Evolutionary conservation across 495 filamentous ascomycete species (phyloP), one percentile per base, ranked within the genome.

Genomic region (Neurospora sublineolata): DNA sequence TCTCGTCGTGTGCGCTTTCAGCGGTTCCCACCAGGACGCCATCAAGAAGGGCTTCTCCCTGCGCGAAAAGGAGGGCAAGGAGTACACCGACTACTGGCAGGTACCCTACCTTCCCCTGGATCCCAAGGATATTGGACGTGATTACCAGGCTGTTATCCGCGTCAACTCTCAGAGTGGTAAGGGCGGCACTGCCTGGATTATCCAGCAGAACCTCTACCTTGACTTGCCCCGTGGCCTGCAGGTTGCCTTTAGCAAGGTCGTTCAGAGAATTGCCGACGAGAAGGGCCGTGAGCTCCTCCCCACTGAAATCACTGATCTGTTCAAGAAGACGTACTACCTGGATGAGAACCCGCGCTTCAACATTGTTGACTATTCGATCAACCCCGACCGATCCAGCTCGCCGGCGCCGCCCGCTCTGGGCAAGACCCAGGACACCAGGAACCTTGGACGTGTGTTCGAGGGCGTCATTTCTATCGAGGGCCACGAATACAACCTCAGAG

Each of bases 151-250:
- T 46, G 91, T 97, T 79, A 99, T 99, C 80, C 92, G 94, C 38
- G 95, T 98, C 85, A 99, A 98, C 82, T 94, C 92, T 30, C 95
- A 99, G 79, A 92, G 89, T 73, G 95, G 95, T 70, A 99, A 99
- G 83, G 95, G 94, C 70, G 95, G 95, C 74, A 91, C 93, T 72
- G 94, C 95, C 46, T 98, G 93, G 93, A 90, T 97, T 75, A 94
- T 99, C 79, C 89, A 93, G 77, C 91, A 91, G 67, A 88, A 89
- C 67, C 87, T 98, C 72, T 89, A 97, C 76, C 92, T 98, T 74
- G 95, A 97, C 81, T 87, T 98, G 73, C 95, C 95, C 5, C 93
- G 95, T 76, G 92, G 93, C 30, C 85, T 99, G 68, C 95, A 99
- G 81, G 86, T 97, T 74, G 94, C 93, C 42, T 99, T 99, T 81